These are phyloP conservation scores for Forsythia suspensa DNA, from an alignment of 257 asterid species.

Conservation along the genomic window DNA sequence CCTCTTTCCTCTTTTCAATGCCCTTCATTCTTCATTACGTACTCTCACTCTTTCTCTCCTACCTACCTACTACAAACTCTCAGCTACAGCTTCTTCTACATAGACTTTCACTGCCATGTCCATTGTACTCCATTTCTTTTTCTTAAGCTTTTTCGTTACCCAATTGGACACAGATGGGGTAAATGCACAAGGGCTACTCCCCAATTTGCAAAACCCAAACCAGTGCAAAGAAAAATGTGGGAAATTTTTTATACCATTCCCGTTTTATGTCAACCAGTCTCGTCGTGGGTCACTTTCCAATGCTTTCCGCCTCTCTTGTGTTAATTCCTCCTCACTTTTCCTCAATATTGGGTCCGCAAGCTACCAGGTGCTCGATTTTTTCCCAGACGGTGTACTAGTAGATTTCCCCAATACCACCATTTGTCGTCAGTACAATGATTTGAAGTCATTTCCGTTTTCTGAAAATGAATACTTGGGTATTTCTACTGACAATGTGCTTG, in stretches of 20 bases:
- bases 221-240: slow-evolving; percentile 42
- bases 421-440: slow-evolving; percentile 56
- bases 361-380: slow-evolving; percentile 53
- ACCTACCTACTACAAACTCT: neutral
- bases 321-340: slow-evolving; percentile 47
- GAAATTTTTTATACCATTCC: slow-evolving; percentile 47
- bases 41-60: neutral
- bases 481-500: slow-evolving; percentile 56
- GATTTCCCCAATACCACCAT: slow-evolving; percentile 55
- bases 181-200: slow-evolving; percentile 13
- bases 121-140: slow-evolving; percentile 19
- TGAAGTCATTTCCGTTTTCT: slow-evolving; percentile 46
- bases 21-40: slow-evolving; percentile 5
- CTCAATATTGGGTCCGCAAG: slow-evolving; percentile 38
- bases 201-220: neutral
- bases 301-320: slow-evolving; percentile 51
- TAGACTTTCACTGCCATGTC: slow-evolving; percentile 18
- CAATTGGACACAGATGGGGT: slow-evolving; percentile 1
- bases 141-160: slow-evolving; percentile 9
- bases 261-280: slow-evolving; percentile 41
- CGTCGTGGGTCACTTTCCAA: slow-evolving; percentile 26
- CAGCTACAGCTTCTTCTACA: neutral
- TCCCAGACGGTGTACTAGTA: slow-evolving; percentile 48
- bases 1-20: slow-evolving; percentile 43
- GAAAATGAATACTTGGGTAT: slow-evolving; percentile 44